Evolutionary conservation across 176 grass and related monocot genomes (phyloP).

Genomic region (Cenchrus purpureus): DNA sequence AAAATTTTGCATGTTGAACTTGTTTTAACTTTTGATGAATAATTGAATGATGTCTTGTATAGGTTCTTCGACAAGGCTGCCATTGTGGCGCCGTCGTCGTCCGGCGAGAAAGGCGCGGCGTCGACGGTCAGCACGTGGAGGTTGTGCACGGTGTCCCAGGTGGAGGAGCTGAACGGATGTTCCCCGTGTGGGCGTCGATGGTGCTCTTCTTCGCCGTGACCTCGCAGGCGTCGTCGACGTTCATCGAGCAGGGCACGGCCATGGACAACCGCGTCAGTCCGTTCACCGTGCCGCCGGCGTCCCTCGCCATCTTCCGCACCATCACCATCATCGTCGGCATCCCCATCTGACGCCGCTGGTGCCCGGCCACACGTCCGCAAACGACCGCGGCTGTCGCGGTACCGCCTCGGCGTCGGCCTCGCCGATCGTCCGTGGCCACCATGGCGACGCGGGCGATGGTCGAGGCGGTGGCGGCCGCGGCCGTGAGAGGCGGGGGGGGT

Average conservation of each 20-base stretch:
- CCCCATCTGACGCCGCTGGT: constrained; percentile 44
- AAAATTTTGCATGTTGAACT: too few species aligned
- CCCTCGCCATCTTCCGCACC: constrained; percentile 34
- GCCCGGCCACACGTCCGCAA: too few species aligned
- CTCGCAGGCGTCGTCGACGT: constrained; percentile 33
- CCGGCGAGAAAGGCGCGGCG: too few species aligned
- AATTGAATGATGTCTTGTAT: neutral
- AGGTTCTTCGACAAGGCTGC: constrained; percentile 57
- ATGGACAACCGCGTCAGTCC: constrained; percentile 44
- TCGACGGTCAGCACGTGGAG: constrained; percentile 20
- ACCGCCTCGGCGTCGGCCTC: constrained; percentile 51
- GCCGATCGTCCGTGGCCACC: constrained; percentile 30
- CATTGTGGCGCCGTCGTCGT: neutral
- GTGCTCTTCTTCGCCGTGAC: constrained; percentile 25
- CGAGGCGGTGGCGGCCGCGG: constrained; percentile 16
- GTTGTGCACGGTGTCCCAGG: constrained; percentile 52
- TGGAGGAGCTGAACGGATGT: constrained; percentile 56
- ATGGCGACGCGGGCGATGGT: constrained; percentile 48
- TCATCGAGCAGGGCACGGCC: constrained; percentile 44
- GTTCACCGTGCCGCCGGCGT: constrained; percentile 45
- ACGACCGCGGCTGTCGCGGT: constrained; percentile 34
- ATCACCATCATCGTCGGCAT: constrained; percentile 43
- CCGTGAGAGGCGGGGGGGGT: neutral
- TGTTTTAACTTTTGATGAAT: too few species aligned
- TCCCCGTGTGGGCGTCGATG: constrained; percentile 22